Evolutionary conservation across 495 filamentous ascomycete species (phyloP).

Genomic region (Daldinia caldariorum): DNA sequence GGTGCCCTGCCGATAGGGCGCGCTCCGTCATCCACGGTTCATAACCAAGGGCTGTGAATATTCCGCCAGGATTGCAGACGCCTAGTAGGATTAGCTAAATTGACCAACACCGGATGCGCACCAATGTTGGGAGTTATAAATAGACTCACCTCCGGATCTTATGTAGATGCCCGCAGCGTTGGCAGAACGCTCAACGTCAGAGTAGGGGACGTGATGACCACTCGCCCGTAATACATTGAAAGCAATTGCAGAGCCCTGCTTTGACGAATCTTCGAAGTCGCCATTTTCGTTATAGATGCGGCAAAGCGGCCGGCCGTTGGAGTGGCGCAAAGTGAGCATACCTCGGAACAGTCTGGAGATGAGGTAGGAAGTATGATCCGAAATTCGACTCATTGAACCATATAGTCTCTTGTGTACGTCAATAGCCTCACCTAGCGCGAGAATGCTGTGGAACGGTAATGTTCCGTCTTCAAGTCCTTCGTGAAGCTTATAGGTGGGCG

Average conservation of each 20-base stretch:
- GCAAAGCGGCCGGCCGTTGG: conserved; percentile 66
- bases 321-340: conserved; percentile 65
- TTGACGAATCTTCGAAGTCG: conserved; percentile 63
- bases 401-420: conserved; percentile 71
- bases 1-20: conserved; percentile 70
- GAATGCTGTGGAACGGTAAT: conserved; percentile 78
- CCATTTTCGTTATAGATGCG: conserved; percentile 67
- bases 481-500: conserved; percentile 59
- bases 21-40: conserved; percentile 69
- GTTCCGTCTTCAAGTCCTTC: conserved; percentile 82
- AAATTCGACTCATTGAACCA: conserved; percentile 68
- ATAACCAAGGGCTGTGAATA: conserved; percentile 57
- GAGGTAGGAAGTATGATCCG: conserved; percentile 69
- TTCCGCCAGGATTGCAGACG: conserved; percentile 57
- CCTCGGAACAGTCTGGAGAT: conserved; percentile 60
- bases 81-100: conserved; percentile 56
- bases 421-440: conserved; percentile 75
- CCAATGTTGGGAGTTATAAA: conserved; percentile 47
- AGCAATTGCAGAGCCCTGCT: conserved; percentile 76
- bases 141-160: conserved; percentile 70
- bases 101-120: conserved; percentile 61
- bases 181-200: conserved; percentile 70
- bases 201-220: conserved; percentile 66
- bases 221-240: conserved; percentile 69
- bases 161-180: conserved; percentile 71